A percentile compares a stretch with the other conserved stretches of the same genome.
Conservation (phyloP, 345 rosid genomes). For the Gossypium raimondii region DNA sequence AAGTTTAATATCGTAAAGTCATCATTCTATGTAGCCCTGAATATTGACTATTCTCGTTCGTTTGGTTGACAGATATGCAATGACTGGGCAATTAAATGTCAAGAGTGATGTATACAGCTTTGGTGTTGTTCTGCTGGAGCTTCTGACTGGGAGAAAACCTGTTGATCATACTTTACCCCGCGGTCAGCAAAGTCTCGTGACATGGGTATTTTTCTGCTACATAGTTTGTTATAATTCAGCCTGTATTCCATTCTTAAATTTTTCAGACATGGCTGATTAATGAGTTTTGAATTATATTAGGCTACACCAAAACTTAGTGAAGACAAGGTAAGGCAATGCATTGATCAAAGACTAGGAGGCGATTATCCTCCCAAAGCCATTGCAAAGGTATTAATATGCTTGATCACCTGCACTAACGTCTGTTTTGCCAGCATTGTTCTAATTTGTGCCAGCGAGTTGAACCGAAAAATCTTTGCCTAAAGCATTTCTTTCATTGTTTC, state of each 20-base stretch:
- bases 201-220: constrained; percentile 56
- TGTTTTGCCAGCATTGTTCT: neutral
- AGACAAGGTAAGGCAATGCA: constrained; percentile 92
- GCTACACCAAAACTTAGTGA: constrained; percentile 95
- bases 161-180: constrained; percentile 96
- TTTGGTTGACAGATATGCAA: constrained; percentile 64
- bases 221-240: neutral
- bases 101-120: constrained; percentile 94
- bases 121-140: constrained; percentile 93
- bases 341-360: constrained; percentile 84
- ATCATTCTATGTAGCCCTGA: neutral
- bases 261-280: neutral
- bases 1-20: neutral
- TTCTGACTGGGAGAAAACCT: constrained; percentile 92
- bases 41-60: neutral
- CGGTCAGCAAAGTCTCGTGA: constrained; percentile 88
- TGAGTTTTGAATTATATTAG: constrained; percentile 30
- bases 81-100: constrained; percentile 92
- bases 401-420: neutral
- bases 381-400: constrained; percentile 62
- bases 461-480: neutral
- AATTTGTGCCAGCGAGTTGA: neutral
- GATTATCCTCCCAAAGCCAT: constrained; percentile 95
- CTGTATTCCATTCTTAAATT: neutral
- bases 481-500: neutral